These are phyloP conservation scores for Pyricularia grisea DNA, from an alignment of 2,329 filamentous ascomycete genomes.

Conservation along the genomic window DNA sequence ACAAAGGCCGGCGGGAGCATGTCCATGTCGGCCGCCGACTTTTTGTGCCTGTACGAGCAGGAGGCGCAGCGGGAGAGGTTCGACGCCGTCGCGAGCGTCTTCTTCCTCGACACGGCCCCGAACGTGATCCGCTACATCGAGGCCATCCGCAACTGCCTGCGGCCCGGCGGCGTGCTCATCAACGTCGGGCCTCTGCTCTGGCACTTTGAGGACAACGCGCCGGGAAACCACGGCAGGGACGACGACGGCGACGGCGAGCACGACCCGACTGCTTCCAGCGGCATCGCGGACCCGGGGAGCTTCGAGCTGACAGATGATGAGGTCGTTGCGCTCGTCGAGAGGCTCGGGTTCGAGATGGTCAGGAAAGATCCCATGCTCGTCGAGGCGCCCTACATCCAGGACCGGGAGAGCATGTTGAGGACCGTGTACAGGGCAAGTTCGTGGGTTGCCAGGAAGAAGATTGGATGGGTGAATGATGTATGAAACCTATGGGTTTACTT, in stretches of 20 bases:
- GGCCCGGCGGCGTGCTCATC: slow-evolving; percentile 69
- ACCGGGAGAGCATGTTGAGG: slow-evolving; percentile 75
- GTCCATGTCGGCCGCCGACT: slow-evolving; percentile 91
- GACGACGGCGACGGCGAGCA: slow-evolving; percentile 40
- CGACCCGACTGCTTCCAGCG: slow-evolving; percentile 41
- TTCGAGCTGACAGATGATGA: slow-evolving; percentile 89
- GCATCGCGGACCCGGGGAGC: slow-evolving; percentile 80
- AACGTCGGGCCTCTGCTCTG: slow-evolving; percentile 88
- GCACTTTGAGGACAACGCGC: slow-evolving; percentile 80
- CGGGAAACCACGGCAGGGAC: slow-evolving; percentile 44
- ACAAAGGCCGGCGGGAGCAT: slow-evolving; percentile 49
- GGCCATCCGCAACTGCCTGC: slow-evolving; percentile 69
- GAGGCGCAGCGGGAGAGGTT: slow-evolving; percentile 52
- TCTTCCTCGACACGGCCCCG: slow-evolving; percentile 95
- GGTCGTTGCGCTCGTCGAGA: slow-evolving; percentile 64
- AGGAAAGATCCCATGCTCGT: slow-evolving; percentile 42
- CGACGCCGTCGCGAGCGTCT: slow-evolving; percentile 80
- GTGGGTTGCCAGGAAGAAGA: slow-evolving; percentile 72
- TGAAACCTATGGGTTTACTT: not conserved
- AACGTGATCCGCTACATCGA: slow-evolving; percentile 88
- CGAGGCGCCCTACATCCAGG: slow-evolving; percentile 80
- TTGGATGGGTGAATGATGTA: slow-evolving; percentile 1
- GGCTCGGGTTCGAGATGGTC: slow-evolving; percentile 69
- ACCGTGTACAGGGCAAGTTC: slow-evolving; percentile 71
- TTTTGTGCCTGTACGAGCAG: slow-evolving; percentile 73